Evolutionary conservation across 176 grass and related monocot species (phyloP).

Genomic region (Poa pratensis): DNA sequence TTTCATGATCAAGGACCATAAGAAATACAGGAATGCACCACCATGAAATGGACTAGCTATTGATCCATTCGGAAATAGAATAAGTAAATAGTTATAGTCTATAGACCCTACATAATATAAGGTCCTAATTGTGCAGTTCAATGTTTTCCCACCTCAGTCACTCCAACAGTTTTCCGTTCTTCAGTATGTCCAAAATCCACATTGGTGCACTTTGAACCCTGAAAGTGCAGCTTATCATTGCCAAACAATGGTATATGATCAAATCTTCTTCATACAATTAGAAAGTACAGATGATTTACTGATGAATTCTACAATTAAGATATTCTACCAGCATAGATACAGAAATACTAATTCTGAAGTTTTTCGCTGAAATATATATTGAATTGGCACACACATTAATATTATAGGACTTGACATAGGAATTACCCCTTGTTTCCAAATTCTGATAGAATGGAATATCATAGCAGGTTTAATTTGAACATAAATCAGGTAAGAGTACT

Average conservation of each 20-base stretch:
- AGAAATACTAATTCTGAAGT: neutral
- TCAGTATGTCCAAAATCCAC: constrained; percentile 79
- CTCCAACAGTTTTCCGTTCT: constrained; percentile 57
- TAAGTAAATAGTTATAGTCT: neutral
- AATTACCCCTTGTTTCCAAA: neutral
- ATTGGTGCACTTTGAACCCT: constrained; percentile 57
- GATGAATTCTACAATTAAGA: neutral
- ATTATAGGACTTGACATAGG: neutral
- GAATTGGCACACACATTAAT: neutral
- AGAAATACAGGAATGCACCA: constrained; percentile 7
- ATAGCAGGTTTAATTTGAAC: constrained; percentile 25
- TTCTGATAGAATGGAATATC: constrained; percentile 1
- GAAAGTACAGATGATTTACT: neutral
- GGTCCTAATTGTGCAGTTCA: neutral
- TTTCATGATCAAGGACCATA: constrained; percentile 1
- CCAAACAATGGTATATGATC: constrained; percentile 20
- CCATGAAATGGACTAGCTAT: constrained; percentile 12
- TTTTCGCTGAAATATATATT: constrained; percentile 12
- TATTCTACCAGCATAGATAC: neutral
- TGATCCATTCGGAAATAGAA: constrained; percentile 15
- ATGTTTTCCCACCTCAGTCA: constrained; percentile 71
- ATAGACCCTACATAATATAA: constrained; percentile 26
- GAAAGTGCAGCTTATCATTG: constrained; percentile 40
- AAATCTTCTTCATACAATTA: constrained; percentile 8
- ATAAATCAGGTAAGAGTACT: neutral